Evolutionary conservation across 176 grass and related monocot genomes (phyloP), one percentile per base, ranked within the genome.

Genomic region (Chloris gayana): DNA sequence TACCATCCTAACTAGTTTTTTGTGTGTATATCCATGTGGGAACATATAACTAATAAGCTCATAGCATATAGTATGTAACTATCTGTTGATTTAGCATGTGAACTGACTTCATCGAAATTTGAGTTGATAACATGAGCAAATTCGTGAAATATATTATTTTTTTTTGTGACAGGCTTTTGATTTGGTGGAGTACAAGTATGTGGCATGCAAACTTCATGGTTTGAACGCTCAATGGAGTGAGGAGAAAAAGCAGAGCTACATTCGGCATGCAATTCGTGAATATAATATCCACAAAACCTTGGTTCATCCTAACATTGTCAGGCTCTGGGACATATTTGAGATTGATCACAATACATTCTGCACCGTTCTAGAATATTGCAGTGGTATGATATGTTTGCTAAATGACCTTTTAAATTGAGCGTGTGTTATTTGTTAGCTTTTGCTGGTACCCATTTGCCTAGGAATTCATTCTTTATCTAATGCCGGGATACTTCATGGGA

Each of bases 271-370:
- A 34, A 91, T 99, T 84, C 88, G 91, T 84, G 97, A 99, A 96
- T 96, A 99, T 84, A 96, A 96, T 83, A 99, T 99, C 82, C 97
- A 99, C 74, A 99, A 99, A 80, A 95, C 90, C 74, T 86, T 98
- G 92, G 92, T 98, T 81, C 97, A 99, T 80, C 91, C 84, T 76
- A 91, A 96, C 74, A 99, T 99, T 44, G 97, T 99, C 73, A 85
- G 97, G 84, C 84, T 99, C 69, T 99, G 93, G 97, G 93, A 99
- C 73, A 95, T 93, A 83, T 99, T 96, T 77, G 97, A 99, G 88
- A 93, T 99, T 86, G 93, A 99, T 70, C 92, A 96, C 49, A 93
- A 96, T 68, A 99, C 93, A 87, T 99, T 99, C 88, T 99, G 92
- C 83, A 99, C 97, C 4, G 91, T 99, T 70, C 82, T 99, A 67